Evolutionary conservation across 2,329 filamentous ascomycete species (phyloP), one percentile per base, ranked within the genome.

Genomic region (Venturia carpophila): DNA sequence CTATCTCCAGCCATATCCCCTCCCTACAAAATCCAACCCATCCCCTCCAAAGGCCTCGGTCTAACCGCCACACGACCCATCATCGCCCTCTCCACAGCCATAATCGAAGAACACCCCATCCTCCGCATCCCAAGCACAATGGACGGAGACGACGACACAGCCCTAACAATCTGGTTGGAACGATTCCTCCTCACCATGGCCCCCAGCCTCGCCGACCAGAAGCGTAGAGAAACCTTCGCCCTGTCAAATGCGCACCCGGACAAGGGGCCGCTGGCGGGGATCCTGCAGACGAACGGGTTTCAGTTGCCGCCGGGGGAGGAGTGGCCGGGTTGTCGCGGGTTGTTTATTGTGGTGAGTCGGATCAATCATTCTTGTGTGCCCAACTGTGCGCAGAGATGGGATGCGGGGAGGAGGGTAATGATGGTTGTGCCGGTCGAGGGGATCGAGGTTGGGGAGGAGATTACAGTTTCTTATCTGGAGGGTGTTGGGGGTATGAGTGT

Each of bases 381-480:
- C 4, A 58, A 58, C 21, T 58, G 52, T 58, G 52, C 52, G 30
- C 52, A 58, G 52, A 34, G 52, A 9, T 58, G 52, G 52, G 52
- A 34, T 37, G 52, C 24, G 27, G 30, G 15, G 6, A 58, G 13
- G 30, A n/a, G 52, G 17, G 17, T 37, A 0, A 58, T 58, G 52
- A 37, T 58, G 10, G 15, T 58, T n/a, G 15, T 58, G 27, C 52
- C 52, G 52, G 52, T 37, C 9, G n/a, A 17, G 52, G 30, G 19
- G 27, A 37, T 58, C n/a, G 52, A 58, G 19, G 30, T 21, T 7
- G 52, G 52, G 5, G 52, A 58, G 52, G 52, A 58, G 30, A 58
- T 58, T 37, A 58, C 52, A 15, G 3, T 58, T 37, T 34, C 52
- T 19, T 58, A 58, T 37, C 11, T 58, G 52, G 27, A 19, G 27